Evolutionary conservation across 768 basidiomycete species (phyloP), one percentile per base, ranked within the genome.

Genomic region (Lactifluus pinguis): DNA sequence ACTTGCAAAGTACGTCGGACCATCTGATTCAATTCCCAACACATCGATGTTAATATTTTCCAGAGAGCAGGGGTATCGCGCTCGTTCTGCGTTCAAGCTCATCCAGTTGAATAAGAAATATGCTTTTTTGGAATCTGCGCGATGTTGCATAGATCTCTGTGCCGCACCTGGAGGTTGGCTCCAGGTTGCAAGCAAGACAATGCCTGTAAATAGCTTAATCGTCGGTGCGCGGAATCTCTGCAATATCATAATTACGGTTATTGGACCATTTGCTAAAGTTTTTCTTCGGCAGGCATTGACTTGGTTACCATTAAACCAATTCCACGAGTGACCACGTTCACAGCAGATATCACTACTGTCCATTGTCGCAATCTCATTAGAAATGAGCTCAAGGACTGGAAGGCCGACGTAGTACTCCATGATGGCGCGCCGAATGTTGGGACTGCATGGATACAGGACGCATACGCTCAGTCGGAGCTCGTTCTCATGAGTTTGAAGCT

Each of bases 401-500:
- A 94, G 75, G 97, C 97, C 19, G 97, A 99, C 70, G 84, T 98
- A 55, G 94, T 99, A 14, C 83, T 99, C 60, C 97, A 99, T 72
- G 97, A 99, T 73, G 97, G 97, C 77, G 97, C 97, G 44, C 97
- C 97, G 25, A 99, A 99, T 72, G 97, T 99, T 72, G 97, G 97
- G 77, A 92, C 92, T 11, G 97, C 97, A 13, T 99, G 97, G 97
- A 83, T 98, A 65, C 97, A 98, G 72, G 97, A 99, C 74, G 97
- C 97, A 0, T 99, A 94, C 77, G 84, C 84, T 63, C 97, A 99
- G 71, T 92, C 92, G 34, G 97, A 99, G 73, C 85, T 98, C 61
- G 97, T 98, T 55, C 80, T 98, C 61, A 94, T 89, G 87, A 88
- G 86, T 74, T 76, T 98, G 68, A 97, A 95, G 74, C 83, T 98